phyloP scores from a whole-genome alignment of 495 filamentous ascomycete species.

The Penicillium desertorum region DNA sequence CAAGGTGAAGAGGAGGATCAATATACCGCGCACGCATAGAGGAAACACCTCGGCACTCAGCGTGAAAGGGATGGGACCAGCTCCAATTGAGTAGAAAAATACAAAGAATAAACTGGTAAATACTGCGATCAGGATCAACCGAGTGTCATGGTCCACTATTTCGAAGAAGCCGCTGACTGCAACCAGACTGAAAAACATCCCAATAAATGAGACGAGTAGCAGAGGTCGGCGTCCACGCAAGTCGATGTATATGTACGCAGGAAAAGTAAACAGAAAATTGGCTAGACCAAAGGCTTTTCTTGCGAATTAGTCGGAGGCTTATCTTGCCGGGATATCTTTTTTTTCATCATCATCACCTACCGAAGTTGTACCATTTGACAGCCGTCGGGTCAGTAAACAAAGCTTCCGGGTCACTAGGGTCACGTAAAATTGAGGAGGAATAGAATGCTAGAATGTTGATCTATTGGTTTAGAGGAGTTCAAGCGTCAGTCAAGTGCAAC shows the following conservation, averaged over 20 bases:
- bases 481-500: neutral
- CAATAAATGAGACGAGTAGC: neutral
- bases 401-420: too few relatives aligned
- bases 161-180: neutral
- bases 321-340: neutral
- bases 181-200: neutral
- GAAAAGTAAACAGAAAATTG: neutral
- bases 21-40: constrained; percentile 53
- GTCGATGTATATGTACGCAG: neutral
- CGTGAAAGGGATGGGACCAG: neutral
- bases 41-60: constrained; percentile 23
- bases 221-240: neutral
- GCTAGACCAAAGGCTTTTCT: neutral
- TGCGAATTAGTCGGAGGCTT: neutral
- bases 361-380: neutral
- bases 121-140: neutral
- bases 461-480: neutral
- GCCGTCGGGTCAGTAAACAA: too few relatives aligned
- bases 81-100: neutral
- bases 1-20: neutral
- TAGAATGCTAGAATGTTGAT: neutral
- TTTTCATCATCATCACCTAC: neutral
- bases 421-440: neutral
- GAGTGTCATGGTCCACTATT: neutral
- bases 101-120: neutral